These are phyloP conservation scores for Mycena latifolia DNA, from an alignment of 768 basidiomycete species.

Conservation along the genomic window DNA sequence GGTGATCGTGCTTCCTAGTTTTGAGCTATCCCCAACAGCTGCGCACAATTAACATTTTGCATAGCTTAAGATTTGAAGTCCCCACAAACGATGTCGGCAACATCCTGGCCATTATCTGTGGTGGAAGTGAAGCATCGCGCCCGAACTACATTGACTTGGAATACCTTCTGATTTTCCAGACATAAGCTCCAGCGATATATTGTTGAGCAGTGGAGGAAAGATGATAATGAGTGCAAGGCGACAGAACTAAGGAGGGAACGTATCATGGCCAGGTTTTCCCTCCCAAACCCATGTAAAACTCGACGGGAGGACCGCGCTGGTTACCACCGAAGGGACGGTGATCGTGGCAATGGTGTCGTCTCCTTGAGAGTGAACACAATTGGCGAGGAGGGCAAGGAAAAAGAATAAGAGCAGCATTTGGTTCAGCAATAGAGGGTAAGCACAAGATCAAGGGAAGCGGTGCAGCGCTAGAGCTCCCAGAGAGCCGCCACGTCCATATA, in stretches of 20 bases:
- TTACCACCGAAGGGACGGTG: background rate
- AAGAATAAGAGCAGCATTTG: no score
- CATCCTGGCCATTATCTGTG: constrained; percentile 4
- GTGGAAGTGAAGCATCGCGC: no score
- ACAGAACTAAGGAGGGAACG: background rate
- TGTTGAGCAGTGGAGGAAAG: constrained; percentile 7
- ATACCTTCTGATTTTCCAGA: background rate
- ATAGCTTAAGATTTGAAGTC: background rate
- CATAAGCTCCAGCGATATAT: constrained; percentile 12
- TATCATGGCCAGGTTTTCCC: constrained; percentile 8
- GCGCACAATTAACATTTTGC: background rate
- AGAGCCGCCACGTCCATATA: no score
- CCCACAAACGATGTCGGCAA: no score
- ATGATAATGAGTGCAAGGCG: background rate
- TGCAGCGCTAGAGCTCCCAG: no score
- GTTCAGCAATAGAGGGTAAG: no score
- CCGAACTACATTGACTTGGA: background rate
- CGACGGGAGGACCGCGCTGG: background rate
- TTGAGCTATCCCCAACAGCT: background rate
- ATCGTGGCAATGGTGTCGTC: constrained; percentile 3
- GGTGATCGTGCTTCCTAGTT: background rate
- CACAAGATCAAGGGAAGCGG: no score
- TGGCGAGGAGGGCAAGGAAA: no score
- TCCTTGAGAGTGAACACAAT: background rate
- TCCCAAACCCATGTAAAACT: constrained; percentile 1